Percentiles rank a stretch among this genome's conserved stretches.
phyloP scores from a whole-genome alignment of 164 flowering plant species.

The Saururus chinensis region DNA sequence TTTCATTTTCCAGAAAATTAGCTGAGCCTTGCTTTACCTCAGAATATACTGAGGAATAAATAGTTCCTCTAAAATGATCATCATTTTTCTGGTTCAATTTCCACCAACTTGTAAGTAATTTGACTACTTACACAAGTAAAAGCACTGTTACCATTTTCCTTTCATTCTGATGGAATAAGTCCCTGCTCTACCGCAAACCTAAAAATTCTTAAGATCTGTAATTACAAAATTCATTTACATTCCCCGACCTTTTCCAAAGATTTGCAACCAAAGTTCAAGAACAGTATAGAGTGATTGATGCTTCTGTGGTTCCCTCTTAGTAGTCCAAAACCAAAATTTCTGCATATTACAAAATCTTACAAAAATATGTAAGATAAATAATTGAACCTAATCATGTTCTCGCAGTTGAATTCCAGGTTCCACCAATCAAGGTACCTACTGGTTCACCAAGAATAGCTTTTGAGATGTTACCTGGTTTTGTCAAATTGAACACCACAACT shows the following conservation, averaged over 20 bases:
- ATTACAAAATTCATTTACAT: background rate
- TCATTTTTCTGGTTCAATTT: too few species aligned
- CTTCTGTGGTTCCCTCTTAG: background rate
- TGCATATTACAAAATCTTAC: background rate
- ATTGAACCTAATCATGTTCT: slow-evolving; percentile 12
- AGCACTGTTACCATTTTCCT: too few species aligned
- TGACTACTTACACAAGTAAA: too few species aligned
- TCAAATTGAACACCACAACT: slow-evolving; percentile 93
- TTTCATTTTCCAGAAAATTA: too few species aligned
- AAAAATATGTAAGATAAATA: background rate
- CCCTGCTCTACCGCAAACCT: background rate
- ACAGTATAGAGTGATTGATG: background rate
- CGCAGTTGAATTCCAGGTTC: slow-evolving; percentile 28
- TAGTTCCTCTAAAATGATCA: too few species aligned
- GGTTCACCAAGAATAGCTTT: slow-evolving; percentile 80
- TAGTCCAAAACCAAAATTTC: background rate
- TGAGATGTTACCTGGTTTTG: slow-evolving; percentile 72
- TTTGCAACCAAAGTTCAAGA: background rate
- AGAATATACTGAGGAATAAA: too few species aligned
- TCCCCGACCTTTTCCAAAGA: background rate
- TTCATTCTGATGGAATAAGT: too few species aligned
- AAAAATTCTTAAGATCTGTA: too few species aligned
- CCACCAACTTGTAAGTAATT: too few species aligned
- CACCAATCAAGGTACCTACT: slow-evolving; percentile 95
- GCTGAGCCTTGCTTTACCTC: too few species aligned